Evolutionary conservation across 1,284 basidiomycete species (phyloP).

Genomic region (Gomphus bonarii): DNA sequence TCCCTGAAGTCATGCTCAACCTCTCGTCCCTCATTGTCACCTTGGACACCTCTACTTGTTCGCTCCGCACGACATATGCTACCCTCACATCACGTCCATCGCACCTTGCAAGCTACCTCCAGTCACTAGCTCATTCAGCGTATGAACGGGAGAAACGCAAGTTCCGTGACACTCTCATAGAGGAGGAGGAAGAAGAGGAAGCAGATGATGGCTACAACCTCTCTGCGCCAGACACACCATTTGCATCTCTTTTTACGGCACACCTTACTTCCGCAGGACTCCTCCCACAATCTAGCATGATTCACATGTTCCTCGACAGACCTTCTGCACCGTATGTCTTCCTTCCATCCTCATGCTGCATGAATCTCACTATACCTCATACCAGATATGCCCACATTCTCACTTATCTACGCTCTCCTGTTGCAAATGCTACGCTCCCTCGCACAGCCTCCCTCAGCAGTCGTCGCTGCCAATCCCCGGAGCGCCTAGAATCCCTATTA

Average conservation of each 20-base stretch:
- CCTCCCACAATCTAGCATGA: conserved; percentile 32
- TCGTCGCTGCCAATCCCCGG: conserved; percentile 21
- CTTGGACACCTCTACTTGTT: conserved; percentile 57
- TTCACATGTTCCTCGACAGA: conserved; percentile 74
- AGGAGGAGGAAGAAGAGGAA: conserved; percentile 17
- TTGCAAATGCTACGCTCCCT: conserved; percentile 42
- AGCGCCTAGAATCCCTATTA: conserved; percentile 51
- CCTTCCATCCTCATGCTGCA: neutral
- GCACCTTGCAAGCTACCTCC: conserved; percentile 46
- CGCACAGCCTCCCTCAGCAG: conserved; percentile 43
- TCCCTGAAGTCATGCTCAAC: conserved; percentile 37
- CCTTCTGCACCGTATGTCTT: conserved; percentile 62
- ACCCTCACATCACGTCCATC: conserved; percentile 62
- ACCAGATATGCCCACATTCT: conserved; percentile 58
- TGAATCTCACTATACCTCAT: conserved; percentile 12
- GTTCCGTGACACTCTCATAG: conserved; percentile 11
- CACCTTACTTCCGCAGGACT: conserved; percentile 52
- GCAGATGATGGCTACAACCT: conserved; percentile 17
- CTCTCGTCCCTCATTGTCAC: conserved; percentile 54
- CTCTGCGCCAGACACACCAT: conserved; percentile 19
- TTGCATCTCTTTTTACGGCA: conserved; percentile 34
- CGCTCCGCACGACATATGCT: conserved; percentile 50
- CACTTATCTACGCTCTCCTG: conserved; percentile 51
- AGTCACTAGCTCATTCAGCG: conserved; percentile 29
- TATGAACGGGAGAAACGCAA: conserved; percentile 11